Percentiles rank a stretch among this genome's conserved stretches.
Conservation (phyloP, 2,329 filamentous ascomycete genomes). For the Fusarium foetens region DNA sequence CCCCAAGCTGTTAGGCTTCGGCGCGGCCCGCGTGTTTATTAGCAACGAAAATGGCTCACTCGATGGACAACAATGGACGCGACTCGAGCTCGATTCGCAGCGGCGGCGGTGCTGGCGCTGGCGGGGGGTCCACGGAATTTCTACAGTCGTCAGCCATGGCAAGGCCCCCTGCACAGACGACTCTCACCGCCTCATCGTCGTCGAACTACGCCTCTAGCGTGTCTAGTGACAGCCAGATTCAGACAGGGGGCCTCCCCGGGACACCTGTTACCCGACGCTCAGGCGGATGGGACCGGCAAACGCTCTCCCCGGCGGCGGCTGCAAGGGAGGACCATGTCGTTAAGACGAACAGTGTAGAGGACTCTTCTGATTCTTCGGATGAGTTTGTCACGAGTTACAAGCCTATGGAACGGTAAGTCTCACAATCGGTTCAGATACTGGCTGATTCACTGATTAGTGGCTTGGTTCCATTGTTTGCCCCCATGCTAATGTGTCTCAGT, state of each 20-base stretch:
- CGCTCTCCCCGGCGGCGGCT: constrained; percentile 33
- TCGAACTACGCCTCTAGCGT: constrained; percentile 38
- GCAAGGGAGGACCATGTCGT: constrained; percentile 22
- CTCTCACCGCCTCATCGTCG: constrained; percentile 39
- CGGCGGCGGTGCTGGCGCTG: constrained; percentile 12
- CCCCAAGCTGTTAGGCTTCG: constrained; percentile 17
- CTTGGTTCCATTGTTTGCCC: not conserved
- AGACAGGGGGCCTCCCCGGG: constrained; percentile 35
- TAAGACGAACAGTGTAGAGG: constrained; percentile 7
- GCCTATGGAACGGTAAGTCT: constrained; percentile 32
- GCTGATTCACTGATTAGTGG: not conserved
- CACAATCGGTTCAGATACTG: not conserved
- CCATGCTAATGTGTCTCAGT: constrained; percentile 19
- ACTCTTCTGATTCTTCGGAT: constrained; percentile 39
- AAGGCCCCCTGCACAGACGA: constrained; percentile 18
- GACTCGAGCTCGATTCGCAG: constrained; percentile 15
- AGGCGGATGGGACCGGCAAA: constrained; percentile 40
- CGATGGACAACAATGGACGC: constrained; percentile 10
- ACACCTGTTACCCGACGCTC: constrained; percentile 37
- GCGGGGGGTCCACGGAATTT: constrained; percentile 13
- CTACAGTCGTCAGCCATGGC: constrained; percentile 14
- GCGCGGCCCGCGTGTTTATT: constrained; percentile 29
- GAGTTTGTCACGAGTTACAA: constrained; percentile 29
- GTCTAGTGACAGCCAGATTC: constrained; percentile 30
- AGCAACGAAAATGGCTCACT: constrained; percentile 23